These are phyloP conservation scores for Paraphoma chrysanthemicola DNA, from an alignment of 2,329 filamentous ascomycete species.

Conservation along the genomic window DNA sequence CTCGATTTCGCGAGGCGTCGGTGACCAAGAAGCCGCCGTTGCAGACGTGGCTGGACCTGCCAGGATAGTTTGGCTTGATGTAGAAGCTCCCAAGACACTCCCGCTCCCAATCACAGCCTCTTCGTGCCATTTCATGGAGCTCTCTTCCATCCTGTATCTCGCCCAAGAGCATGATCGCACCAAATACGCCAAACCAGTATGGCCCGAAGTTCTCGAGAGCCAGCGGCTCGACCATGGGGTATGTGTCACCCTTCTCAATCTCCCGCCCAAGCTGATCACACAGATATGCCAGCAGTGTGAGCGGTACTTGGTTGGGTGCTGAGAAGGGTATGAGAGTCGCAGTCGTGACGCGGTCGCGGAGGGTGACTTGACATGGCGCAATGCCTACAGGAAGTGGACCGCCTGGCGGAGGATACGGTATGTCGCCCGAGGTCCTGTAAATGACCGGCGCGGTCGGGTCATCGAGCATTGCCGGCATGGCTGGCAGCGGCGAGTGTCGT, in stretches of 20 bases:
- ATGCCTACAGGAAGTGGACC: conserved; percentile 73
- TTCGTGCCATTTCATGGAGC: conserved; percentile 53
- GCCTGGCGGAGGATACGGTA: conserved; percentile 68
- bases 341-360: conserved; percentile 82
- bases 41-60: conserved; percentile 87
- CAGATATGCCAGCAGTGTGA: conserved; percentile 76
- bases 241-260: conserved; percentile 90
- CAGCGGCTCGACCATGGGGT: conserved; percentile 83
- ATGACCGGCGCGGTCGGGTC: conserved; percentile 75
- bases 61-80: conserved; percentile 93
- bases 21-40: conserved; percentile 64
- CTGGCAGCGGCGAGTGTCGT: conserved; percentile 21
- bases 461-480: conserved; percentile 80
- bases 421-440: conserved; percentile 70
- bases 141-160: conserved; percentile 66
- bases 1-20: conserved; percentile 55
- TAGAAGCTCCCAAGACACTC: conserved; percentile 90
- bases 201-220: conserved; percentile 75
- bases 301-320: conserved; percentile 77
- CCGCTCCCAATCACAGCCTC: conserved; percentile 73
- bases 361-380: conserved; percentile 76
- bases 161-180: conserved; percentile 84
- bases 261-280: conserved; percentile 86
- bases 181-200: conserved; percentile 94
- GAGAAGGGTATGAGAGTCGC: conserved; percentile 85